These are phyloP conservation scores for Solanum tacnaense DNA, from an alignment of 257 asterid species.

Conservation along the genomic window DNA sequence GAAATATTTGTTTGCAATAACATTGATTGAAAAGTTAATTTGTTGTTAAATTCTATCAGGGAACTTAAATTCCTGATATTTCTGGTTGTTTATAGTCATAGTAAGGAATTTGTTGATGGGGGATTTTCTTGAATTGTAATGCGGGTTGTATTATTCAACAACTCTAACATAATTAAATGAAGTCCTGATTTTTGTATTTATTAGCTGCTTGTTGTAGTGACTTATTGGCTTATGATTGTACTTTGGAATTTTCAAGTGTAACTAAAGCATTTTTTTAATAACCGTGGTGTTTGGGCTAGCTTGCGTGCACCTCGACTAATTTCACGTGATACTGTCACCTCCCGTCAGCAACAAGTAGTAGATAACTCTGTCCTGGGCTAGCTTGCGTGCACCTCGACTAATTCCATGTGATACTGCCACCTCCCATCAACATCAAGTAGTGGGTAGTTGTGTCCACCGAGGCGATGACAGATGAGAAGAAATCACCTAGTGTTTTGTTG, in stretches of 20 bases:
- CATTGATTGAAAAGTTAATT: background rate
- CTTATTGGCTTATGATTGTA: background rate
- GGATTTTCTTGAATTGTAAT: background rate
- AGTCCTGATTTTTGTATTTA: background rate
- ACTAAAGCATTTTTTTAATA: background rate
- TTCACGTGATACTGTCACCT: too few species aligned
- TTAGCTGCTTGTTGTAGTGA: background rate
- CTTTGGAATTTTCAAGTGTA: background rate
- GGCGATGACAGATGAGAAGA: background rate
- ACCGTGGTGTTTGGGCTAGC: background rate
- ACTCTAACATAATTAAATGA: background rate
- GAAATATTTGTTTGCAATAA: background rate
- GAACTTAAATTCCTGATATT: background rate
- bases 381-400: too few species aligned
- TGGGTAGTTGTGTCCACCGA: background rate
- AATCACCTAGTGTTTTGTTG: background rate
- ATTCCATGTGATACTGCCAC: too few species aligned
- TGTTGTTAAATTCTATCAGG: background rate
- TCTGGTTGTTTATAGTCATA: background rate
- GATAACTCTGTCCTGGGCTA: too few species aligned
- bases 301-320: too few species aligned
- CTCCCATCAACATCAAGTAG: background rate
- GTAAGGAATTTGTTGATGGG: background rate
- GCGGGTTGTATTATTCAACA: background rate
- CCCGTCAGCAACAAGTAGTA: too few species aligned